Percentiles rank a stretch among this genome's conserved stretches.
These are phyloP conservation scores for Leonotis leonurus DNA, from an alignment of 257 asterid genomes.

Conservation along the genomic window DNA sequence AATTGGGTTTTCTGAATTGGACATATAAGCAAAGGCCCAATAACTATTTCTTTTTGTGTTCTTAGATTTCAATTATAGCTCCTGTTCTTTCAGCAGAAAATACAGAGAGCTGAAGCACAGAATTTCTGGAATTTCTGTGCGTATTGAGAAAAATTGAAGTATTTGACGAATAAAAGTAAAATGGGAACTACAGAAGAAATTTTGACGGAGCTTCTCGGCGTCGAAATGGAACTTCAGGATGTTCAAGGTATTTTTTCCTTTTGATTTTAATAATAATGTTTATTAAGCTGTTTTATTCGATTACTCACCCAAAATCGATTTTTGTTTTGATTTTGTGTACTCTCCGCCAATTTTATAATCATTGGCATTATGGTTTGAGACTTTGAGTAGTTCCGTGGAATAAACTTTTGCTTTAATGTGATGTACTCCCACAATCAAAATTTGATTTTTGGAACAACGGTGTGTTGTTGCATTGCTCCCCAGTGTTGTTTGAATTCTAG, in stretches of 20 bases:
- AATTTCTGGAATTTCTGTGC: neutral
- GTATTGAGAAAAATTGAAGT: neutral
- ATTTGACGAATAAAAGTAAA: neutral
- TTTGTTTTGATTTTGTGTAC: neutral
- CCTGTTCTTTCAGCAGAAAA: too few relatives aligned
- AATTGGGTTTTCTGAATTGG: too few relatives aligned
- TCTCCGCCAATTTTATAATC: neutral
- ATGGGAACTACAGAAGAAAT: slow-evolving; percentile 65
- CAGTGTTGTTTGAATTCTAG: neutral
- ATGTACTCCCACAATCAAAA: too few relatives aligned
- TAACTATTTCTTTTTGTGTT: too few relatives aligned
- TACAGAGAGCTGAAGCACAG: too few relatives aligned
- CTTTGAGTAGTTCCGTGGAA: neutral
- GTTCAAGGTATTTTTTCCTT: slow-evolving; percentile 53
- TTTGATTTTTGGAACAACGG: neutral
- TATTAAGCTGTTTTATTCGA: neutral
- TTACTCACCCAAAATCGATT: neutral
- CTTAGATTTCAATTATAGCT: too few relatives aligned
- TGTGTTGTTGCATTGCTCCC: neutral
- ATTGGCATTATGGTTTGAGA: neutral
- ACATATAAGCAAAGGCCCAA: too few relatives aligned
- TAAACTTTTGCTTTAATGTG: neutral
- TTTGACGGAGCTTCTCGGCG: slow-evolving; percentile 67
- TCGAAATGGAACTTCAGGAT: slow-evolving; percentile 77
- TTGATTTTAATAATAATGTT: neutral